phyloP scores from a whole-genome alignment of 495 filamentous ascomycete genomes.

The Podospora pseudocomata region DNA sequence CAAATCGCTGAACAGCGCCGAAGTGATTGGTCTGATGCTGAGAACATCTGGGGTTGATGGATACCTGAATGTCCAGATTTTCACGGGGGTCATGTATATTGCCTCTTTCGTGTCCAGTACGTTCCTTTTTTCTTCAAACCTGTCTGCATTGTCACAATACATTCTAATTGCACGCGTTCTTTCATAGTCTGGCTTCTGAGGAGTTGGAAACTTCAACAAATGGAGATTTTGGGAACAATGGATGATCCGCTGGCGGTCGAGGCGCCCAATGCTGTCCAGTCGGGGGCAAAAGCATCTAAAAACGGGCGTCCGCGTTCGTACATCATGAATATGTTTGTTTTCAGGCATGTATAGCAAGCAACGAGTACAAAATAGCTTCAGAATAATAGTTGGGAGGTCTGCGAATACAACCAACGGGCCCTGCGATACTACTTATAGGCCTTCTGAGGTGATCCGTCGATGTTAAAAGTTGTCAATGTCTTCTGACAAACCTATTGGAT shows the following conservation, averaged over 20 bases:
- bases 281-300: neutral
- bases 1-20: constrained; percentile 39
- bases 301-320: constrained; percentile 7
- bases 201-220: constrained; percentile 44
- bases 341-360: constrained; percentile 18
- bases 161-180: neutral
- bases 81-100: constrained; percentile 39
- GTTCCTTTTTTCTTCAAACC: constrained; percentile 7
- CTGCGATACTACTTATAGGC: no score
- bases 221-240: constrained; percentile 28
- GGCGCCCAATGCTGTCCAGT: constrained; percentile 12
- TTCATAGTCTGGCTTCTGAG: constrained; percentile 38
- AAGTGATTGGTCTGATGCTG: constrained; percentile 71
- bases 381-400: no score
- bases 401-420: no score
- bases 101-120: constrained; percentile 38
- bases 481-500: no score
- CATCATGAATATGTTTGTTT: constrained; percentile 16
- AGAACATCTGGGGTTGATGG: constrained; percentile 41
- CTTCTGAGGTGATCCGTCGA: no score
- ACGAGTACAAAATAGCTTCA: no score
- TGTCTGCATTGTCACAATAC: neutral
- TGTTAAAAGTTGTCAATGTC: no score
- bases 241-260: constrained; percentile 30
- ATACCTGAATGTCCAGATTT: constrained; percentile 42